Evolutionary conservation across 179 eudicot genomes (phyloP), one percentile per base, ranked within the genome.

Genomic region (Patellifolia procumbens): DNA sequence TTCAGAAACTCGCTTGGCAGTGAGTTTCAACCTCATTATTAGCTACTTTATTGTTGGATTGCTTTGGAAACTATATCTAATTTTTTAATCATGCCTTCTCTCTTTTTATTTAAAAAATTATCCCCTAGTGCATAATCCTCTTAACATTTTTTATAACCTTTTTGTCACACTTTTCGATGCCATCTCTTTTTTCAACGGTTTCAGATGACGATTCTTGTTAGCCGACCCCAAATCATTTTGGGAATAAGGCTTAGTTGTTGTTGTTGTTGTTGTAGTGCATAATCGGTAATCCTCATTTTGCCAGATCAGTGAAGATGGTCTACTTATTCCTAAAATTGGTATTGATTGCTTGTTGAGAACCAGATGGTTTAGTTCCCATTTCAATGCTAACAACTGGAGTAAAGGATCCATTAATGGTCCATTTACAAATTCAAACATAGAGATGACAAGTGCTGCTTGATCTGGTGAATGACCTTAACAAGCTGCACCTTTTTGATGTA

Each of bases 1-100:
- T 28, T 81, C 97, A 17, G 95, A 91, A 80, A 73, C 85, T 74
- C 91, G 99, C 64, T 65, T 89, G 45, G 97, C 95, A 66, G 99
- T 95, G 73, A 88, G 97, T 78, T 68, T 68, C 70, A 60, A 29
- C 34, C 17, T 77, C 42, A 5, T 53, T 22, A 39, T 29, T 51
- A 45, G 10, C 58, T 24, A 58, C 53, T 16, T 72, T 49, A 28
- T 28, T 3, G 13, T 61, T 52, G 39, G 67, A 32, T 56, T 61
- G 10, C 43, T 46, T 62, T 13, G 6, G 2, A 46, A 43, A 15
- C 15, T 59, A 39, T 42, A 2, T 34, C 2, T 5, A 39, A 39
- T 4, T 1, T 39, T 39, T 39, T 5, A 7, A 39, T 39, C 8
- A 39, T 39, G 8, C 43, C 43, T 19, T 37, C n/a, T n/a, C n/a